Conservation (phyloP, 306 rosid genomes). For the Inga laurina region DNA sequence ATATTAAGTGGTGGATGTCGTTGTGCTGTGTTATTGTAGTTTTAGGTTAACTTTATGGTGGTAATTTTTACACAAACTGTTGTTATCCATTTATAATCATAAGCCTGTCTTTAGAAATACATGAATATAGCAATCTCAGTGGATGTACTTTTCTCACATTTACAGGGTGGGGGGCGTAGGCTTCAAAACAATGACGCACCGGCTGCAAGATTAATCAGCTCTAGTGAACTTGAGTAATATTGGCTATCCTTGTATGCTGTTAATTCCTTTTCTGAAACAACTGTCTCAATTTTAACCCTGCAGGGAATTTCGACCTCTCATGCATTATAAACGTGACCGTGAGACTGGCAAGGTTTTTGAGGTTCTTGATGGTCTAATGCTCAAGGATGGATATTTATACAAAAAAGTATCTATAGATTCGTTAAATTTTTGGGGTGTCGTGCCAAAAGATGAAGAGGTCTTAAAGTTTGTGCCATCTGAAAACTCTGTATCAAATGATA, state of each 20-base stretch:
- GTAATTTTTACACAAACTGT: background rate
- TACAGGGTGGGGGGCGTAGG: slow-evolving; percentile 81
- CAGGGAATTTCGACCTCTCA: slow-evolving; percentile 95
- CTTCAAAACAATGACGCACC: slow-evolving; percentile 61
- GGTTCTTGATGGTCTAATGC: slow-evolving; percentile 77
- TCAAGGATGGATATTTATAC: slow-evolving; percentile 85
- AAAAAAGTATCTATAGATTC: slow-evolving; percentile 85
- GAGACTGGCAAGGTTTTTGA: slow-evolving; percentile 69
- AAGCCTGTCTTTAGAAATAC: background rate
- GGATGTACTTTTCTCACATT: slow-evolving; percentile 17
- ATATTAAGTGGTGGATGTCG: slow-evolving; percentile 4
- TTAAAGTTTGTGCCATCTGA: slow-evolving; percentile 73
- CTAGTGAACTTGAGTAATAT: slow-evolving; percentile 93
- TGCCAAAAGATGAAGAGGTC: slow-evolving; percentile 79
- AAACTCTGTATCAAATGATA: slow-evolving; percentile 59
- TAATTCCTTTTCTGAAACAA: slow-evolving; percentile 10
- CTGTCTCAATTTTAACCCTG: slow-evolving; percentile 21
- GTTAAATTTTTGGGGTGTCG: slow-evolving; percentile 78
- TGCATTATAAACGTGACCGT: slow-evolving; percentile 67
- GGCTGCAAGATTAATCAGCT: slow-evolving; percentile 85
- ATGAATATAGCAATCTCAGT: slow-evolving; percentile 12
- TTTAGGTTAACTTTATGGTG: background rate
- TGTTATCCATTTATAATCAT: background rate
- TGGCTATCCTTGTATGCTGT: slow-evolving; percentile 12
- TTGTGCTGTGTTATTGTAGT: background rate